phyloP scores from a whole-genome alignment of 2,329 filamentous ascomycete species.

The Colletotrichum euphorbiae region DNA sequence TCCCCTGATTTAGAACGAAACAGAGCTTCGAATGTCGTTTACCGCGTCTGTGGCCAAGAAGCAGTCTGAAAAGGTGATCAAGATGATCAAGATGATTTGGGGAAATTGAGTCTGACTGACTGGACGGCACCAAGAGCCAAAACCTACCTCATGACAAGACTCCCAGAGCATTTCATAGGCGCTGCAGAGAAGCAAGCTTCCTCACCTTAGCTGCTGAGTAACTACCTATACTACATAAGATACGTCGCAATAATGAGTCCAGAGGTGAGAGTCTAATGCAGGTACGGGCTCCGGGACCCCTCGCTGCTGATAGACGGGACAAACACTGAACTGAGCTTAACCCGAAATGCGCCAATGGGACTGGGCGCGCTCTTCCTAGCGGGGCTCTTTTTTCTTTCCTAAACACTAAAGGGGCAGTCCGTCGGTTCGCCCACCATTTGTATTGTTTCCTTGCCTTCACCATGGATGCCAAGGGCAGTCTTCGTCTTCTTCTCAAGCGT shows the following conservation, averaged over 20 bases:
- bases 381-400: slow-evolving; percentile 6
- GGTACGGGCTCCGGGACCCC: slow-evolving; percentile 24
- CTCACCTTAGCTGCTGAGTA: neutral
- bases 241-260: slow-evolving; percentile 2
- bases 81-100: neutral
- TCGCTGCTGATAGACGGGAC: slow-evolving; percentile 15
- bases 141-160: neutral
- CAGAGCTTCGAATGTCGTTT: neutral
- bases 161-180: neutral
- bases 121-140: neutral
- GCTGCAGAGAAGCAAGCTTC: neutral
- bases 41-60: neutral
- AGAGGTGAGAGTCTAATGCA: slow-evolving; percentile 24
- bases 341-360: slow-evolving; percentile 13
- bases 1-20: slow-evolving; percentile 21
- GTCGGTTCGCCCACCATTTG: slow-evolving; percentile 6
- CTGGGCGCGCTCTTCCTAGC: neutral
- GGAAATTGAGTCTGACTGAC: slow-evolving; percentile 4
- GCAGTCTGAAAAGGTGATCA: neutral
- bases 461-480: neutral
- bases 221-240: neutral
- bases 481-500: neutral
- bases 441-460: slow-evolving; percentile 19
- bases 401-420: slow-evolving; percentile 8
- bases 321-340: slow-evolving; percentile 31